phyloP scores from a whole-genome alignment of 805 yeast species.

The Diddensiella santjacobensis region DNA sequence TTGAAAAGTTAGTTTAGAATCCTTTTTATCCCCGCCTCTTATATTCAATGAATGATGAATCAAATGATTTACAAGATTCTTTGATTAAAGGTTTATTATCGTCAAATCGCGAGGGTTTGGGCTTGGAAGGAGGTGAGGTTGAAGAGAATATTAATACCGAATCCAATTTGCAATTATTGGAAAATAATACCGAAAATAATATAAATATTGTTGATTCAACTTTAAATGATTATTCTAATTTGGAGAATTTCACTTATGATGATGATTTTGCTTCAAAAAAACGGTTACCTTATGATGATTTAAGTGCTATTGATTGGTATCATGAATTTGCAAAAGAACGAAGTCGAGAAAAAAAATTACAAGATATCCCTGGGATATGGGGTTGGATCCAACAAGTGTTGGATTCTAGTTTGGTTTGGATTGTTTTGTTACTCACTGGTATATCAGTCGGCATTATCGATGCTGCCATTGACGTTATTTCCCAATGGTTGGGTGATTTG shows the following conservation, averaged over 20 bases:
- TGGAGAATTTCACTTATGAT: background rate
- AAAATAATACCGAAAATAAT: too few species aligned
- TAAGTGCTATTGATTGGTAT: constrained; percentile 35
- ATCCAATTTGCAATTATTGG: too few species aligned
- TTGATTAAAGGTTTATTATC: too few species aligned
- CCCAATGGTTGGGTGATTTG: constrained; percentile 75
- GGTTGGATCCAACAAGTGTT: constrained; percentile 27
- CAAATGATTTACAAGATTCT: too few species aligned
- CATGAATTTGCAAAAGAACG: constrained; percentile 32
- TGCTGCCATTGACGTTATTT: constrained; percentile 67
- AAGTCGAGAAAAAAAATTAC: constrained; percentile 11
- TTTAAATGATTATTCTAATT: background rate
- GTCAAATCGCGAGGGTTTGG: too few species aligned
- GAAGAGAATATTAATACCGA: too few species aligned
- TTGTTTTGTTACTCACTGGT: constrained; percentile 69
- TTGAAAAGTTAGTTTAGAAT: too few species aligned
- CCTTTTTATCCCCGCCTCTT: too few species aligned
- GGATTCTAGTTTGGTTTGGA: constrained; percentile 50
- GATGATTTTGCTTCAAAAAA: background rate
- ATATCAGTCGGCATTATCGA: constrained; percentile 73
- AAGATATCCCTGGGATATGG: constrained; percentile 16
- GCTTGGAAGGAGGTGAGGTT: too few species aligned
- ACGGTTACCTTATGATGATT: constrained; percentile 13
- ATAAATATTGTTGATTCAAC: too few species aligned
- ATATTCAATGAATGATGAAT: too few species aligned